Percentiles rank a stretch among this genome's conserved stretches.
Evolutionary conservation across 2,329 filamentous ascomycete genomes (phyloP).

Genomic region (Hypoxylon sp.): DNA sequence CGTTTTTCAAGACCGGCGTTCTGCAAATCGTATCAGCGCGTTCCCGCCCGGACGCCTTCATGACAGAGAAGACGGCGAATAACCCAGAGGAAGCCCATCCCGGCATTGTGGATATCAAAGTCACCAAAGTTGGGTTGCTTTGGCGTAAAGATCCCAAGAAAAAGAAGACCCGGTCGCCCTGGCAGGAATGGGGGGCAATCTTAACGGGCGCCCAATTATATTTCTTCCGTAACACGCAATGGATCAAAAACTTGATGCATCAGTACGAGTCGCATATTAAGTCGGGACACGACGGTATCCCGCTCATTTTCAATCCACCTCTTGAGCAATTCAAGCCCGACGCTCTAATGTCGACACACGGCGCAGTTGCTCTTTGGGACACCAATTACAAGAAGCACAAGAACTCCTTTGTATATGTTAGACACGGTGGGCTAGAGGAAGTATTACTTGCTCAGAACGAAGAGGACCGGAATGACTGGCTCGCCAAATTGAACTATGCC

Average conservation of each 20-base stretch:
- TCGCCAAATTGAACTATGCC: slow-evolving; percentile 95
- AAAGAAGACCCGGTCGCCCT: slow-evolving; percentile 92
- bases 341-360: slow-evolving; percentile 90
- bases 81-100: slow-evolving; percentile 90
- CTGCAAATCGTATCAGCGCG: slow-evolving; percentile 95
- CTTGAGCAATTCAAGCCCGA: slow-evolving; percentile 94
- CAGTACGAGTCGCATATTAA: slow-evolving; percentile 88
- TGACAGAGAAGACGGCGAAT: slow-evolving; percentile 85
- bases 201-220: slow-evolving; percentile 97
- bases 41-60: slow-evolving; percentile 94
- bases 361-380: slow-evolving; percentile 90
- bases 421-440: slow-evolving; percentile 89
- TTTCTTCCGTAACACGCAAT: slow-evolving; percentile 92
- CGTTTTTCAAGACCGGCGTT: slow-evolving; percentile 91
- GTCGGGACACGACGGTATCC: slow-evolving; percentile 78
- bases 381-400: slow-evolving; percentile 94
- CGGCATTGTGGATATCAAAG: slow-evolving; percentile 95
- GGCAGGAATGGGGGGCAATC: slow-evolving; percentile 99
- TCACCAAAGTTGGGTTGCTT: slow-evolving; percentile 93
- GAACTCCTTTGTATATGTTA: slow-evolving; percentile 91
- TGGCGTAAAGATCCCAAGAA: slow-evolving; percentile 97
- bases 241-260: slow-evolving; percentile 91
- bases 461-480: slow-evolving; percentile 94
- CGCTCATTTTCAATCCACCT: slow-evolving; percentile 91
- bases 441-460: slow-evolving; percentile 92